Base-by-base conservation (phyloP, 306 rosid species). In the Heteromeles arbutifolia region DNA sequence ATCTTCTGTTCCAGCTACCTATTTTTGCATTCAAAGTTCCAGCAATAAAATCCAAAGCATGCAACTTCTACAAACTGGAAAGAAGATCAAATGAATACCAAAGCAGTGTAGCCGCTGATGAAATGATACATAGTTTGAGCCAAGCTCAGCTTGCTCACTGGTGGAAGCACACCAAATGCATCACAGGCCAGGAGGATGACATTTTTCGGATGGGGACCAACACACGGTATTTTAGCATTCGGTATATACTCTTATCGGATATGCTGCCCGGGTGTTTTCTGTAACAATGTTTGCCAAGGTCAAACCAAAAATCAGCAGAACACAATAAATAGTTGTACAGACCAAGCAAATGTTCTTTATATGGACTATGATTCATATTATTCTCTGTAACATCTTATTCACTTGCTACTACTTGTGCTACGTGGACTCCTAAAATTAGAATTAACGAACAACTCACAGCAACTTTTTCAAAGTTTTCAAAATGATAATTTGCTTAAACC, bases 91-190 rank as follows among this genome's bases (percentile, higher is more conserved):
- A 22, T 21, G 69, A 24, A 56, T 93, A 93, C 98, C 97, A 93
- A 78, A 57, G 98, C 97, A 44, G 98, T 93, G 59, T 91, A 93
- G 77, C 97, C 97, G 44, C 98, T 93, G 86, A 93, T 93, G 83
- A 93, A 93, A 76, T 93, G 98, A 73, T 93, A 93, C 98, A 93
- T 93, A 44, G 98, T 91, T 84, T 91, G 98, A 11, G 97, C 93
- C 72, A 93, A 56, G 88, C 53, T 91, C 54, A 93, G 83, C 85
- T 88, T 93, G 86, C 98, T 93, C 58, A 91, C 93, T 19, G 97
- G 98, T 59, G 97, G 97, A 56, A 93, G 98, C 69, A 93, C 97
- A 12, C 97, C 98, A 76, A 91, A 93, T 8, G 98, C 97, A 12
- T 93, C 98, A 73, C 98, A 93, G 10, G 98, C 98, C 79, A 93